Percentiles rank a stretch among this genome's conserved stretches.
Conservation (phyloP, 176 grass and related monocot species). For the Elymus sibiricus region DNA sequence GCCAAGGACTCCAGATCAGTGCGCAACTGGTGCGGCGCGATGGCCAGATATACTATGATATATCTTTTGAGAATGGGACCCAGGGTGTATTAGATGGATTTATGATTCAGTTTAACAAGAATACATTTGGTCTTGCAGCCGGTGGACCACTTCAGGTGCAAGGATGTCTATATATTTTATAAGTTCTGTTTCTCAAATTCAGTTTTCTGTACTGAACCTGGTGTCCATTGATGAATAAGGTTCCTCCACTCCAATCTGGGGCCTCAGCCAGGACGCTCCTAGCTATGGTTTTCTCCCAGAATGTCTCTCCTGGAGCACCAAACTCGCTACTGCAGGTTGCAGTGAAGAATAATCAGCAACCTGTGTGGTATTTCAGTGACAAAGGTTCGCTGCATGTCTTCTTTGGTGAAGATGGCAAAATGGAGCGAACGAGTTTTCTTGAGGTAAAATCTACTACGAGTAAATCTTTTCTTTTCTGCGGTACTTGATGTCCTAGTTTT, state of each 20-base stretch:
- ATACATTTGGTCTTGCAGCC: constrained; percentile 88
- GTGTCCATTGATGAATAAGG: constrained; percentile 41
- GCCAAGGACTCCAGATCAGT: constrained; percentile 94
- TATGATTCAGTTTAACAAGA: constrained; percentile 99
- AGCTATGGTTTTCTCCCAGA: constrained; percentile 87
- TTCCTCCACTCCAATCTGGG: constrained; percentile 78
- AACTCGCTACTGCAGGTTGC: constrained; percentile 80
- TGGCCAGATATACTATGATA: constrained; percentile 86
- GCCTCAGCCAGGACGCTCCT: constrained; percentile 77
- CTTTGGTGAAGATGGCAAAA: constrained; percentile 92
- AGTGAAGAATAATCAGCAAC: constrained; percentile 97
- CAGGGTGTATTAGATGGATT: constrained; percentile 85
- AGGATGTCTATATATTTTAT: background rate
- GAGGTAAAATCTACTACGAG: constrained; percentile 47
- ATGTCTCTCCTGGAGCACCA: constrained; percentile 67
- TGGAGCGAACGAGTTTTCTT: constrained; percentile 85
- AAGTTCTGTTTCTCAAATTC: background rate
- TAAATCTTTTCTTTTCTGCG: background rate
- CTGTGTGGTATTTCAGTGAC: constrained; percentile 97
- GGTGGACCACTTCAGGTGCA: constrained; percentile 87
- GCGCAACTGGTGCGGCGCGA: constrained; percentile 73
- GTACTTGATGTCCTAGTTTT: background rate
- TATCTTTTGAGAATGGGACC: constrained; percentile 84
- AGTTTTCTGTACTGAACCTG: constrained; percentile 15
- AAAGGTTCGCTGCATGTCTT: constrained; percentile 72